A percentile compares a stretch with the other conserved stretches of the same genome.
Evolutionary conservation across 768 basidiomycete genomes (phyloP).

Genomic region (Termitomyces sp.): DNA sequence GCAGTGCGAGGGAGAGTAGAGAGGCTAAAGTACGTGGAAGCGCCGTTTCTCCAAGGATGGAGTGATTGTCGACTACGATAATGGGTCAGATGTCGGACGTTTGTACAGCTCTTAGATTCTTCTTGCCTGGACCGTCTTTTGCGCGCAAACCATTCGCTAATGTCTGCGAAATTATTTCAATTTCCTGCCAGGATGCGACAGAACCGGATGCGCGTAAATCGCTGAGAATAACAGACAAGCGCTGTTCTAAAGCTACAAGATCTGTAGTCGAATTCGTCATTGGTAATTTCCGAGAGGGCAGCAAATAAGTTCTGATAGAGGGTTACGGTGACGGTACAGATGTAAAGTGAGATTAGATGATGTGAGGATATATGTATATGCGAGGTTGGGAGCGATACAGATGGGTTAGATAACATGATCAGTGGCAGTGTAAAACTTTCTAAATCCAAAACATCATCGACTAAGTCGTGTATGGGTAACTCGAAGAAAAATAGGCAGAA

Average conservation of each 20-base stretch:
- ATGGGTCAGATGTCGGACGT: slow-evolving; percentile 1
- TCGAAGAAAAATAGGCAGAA: slow-evolving; percentile 55
- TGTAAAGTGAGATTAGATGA: neutral
- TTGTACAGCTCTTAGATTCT: neutral
- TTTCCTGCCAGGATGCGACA: slow-evolving; percentile 40
- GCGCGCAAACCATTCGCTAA: slow-evolving; percentile 60
- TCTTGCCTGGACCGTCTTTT: slow-evolving; percentile 45
- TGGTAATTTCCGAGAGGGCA: neutral
- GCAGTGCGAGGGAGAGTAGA: slow-evolving; percentile 51
- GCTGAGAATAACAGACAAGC: slow-evolving; percentile 19
- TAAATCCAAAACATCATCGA: neutral
- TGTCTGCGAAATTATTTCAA: slow-evolving; percentile 45
- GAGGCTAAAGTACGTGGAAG: slow-evolving; percentile 62
- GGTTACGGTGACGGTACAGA: neutral
- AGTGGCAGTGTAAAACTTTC: slow-evolving; percentile 12
- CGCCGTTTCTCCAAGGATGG: slow-evolving; percentile 55
- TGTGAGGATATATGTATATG: neutral
- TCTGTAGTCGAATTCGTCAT: slow-evolving; percentile 25
- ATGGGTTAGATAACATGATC: neutral
- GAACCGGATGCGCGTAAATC: slow-evolving; percentile 28
- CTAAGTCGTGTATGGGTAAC: slow-evolving; percentile 31
- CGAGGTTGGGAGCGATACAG: neutral
- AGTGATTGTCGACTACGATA: slow-evolving; percentile 61
- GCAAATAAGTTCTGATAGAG: neutral
- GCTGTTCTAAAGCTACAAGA: slow-evolving; percentile 27